Evolutionary conservation across 257 asterid genomes (phyloP), one percentile per base, ranked within the genome.

Genomic region (Penstemon eatonii): DNA sequence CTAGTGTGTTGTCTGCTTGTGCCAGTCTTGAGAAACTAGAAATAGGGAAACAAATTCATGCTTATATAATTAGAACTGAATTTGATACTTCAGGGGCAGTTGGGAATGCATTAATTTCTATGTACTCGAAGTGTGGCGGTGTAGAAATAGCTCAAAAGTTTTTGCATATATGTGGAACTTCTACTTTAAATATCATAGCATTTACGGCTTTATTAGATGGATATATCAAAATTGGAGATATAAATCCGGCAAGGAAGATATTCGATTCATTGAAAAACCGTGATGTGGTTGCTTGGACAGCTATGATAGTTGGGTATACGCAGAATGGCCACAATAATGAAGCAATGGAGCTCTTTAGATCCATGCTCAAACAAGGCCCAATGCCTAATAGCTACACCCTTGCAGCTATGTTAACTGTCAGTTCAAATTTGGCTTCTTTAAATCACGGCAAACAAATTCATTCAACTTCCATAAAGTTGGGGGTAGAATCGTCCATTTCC

Each of bases 241-340:
- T 89, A 55, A 55, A 68, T 80, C 87, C 98, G n/a, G 96, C 97
- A 12, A 82, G 92, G 81, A 56, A 78, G 79, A 88, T 92, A 38
- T 92, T 92, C 57, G 82, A 92, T 75, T 76, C 82, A 36, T 77
- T 90, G 80, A 54, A 57, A 40, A 81, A 85, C 45, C 87, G 88
- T 36, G 97, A 92, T 80, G 97, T 92, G 61, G 90, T 92, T 70
- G 83, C 89, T 18, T 92, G 96, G 92, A 92, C 98, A 1, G 97
- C 96, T 44, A 89, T 89, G 95, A 78, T 92, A 18, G 98, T 88
- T 8, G 97, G 97, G 55, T 92, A 79, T 52, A 80, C 76, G 6
- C 96, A 89, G 65, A 83, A 92, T 68, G 90, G 96, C 25, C 70
- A 69, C 54, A 73, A 72, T 15, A 73, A 75, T 71, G 89, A 83